Conservation (phyloP, 148 eudicot genomes). For the Mesembryanthemum crystallinum region DNA sequence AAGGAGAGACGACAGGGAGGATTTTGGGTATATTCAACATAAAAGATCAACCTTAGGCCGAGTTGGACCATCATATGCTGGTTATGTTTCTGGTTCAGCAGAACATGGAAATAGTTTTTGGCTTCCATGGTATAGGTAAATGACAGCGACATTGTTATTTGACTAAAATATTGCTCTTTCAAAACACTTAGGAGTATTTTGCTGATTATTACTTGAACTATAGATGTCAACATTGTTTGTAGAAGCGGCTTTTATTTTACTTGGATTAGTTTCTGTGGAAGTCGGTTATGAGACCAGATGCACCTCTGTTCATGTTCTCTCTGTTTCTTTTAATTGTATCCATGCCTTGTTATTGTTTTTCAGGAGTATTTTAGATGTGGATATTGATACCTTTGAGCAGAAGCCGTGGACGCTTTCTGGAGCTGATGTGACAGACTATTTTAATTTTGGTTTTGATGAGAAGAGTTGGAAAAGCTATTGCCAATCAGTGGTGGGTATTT, state of each 20-base stretch:
- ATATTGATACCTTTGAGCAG: constrained; percentile 28
- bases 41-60: constrained; percentile 8
- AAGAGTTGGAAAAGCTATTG: constrained; percentile 30
- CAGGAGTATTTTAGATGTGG: constrained; percentile 34
- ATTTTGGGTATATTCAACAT: constrained; percentile 16
- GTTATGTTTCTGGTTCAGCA: constrained; percentile 15
- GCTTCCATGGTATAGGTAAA: constrained; percentile 34
- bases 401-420: constrained; percentile 30
- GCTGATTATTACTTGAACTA: background rate
- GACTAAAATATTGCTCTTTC: background rate
- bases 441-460: constrained; percentile 30
- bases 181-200: background rate
- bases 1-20: constrained; percentile 16
- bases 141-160: background rate
- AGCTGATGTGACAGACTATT: constrained; percentile 30
- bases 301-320: background rate
- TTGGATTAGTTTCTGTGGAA: background rate
- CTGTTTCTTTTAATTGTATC: constrained; percentile 3
- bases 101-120: constrained; percentile 24
- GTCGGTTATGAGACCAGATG: background rate
- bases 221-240: background rate
- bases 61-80: constrained; percentile 12
- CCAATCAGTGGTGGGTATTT: constrained; percentile 31
- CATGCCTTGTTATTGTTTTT: constrained; percentile 2
- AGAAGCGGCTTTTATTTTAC: background rate